Conservation (phyloP, 257 asterid species). For the Solanum gracilifrons region DNA sequence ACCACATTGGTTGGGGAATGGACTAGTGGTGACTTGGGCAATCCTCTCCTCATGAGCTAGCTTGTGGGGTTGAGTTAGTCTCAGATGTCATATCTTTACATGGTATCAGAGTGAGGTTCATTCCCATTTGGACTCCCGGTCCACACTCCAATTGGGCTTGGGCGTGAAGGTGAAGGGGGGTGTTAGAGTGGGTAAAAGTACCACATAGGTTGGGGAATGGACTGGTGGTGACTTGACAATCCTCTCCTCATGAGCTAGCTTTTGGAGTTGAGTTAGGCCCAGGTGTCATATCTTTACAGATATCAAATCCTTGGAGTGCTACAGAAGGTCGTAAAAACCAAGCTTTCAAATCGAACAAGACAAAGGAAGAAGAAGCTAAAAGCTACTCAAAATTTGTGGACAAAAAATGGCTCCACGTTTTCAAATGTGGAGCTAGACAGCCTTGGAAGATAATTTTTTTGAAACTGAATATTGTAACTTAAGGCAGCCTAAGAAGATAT, state of each 20-base stretch:
- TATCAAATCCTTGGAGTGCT: too few relatives aligned
- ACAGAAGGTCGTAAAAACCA: neutral
- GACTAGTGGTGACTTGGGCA: neutral
- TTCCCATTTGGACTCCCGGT: neutral
- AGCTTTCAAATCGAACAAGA: neutral
- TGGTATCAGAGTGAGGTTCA: neutral
- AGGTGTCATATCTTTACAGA: neutral
- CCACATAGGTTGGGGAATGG: neutral
- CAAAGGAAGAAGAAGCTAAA: neutral
- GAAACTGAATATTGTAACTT: neutral
- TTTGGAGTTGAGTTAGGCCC: neutral
- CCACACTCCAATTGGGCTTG: neutral
- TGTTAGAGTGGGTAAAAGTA: neutral
- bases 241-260: neutral
- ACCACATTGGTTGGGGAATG: neutral
- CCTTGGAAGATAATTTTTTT: neutral
- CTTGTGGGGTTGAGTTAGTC: neutral
- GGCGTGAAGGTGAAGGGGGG: neutral
- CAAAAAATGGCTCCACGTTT: neutral
- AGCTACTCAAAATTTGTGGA: neutral
- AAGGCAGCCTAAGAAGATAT: neutral
- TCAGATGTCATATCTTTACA: neutral
- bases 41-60: neutral
- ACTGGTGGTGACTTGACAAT: neutral
- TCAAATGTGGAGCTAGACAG: neutral